These are phyloP conservation scores for Spiromastix sp. DNA, from an alignment of 2,329 filamentous ascomycete genomes.

Conservation along the genomic window DNA sequence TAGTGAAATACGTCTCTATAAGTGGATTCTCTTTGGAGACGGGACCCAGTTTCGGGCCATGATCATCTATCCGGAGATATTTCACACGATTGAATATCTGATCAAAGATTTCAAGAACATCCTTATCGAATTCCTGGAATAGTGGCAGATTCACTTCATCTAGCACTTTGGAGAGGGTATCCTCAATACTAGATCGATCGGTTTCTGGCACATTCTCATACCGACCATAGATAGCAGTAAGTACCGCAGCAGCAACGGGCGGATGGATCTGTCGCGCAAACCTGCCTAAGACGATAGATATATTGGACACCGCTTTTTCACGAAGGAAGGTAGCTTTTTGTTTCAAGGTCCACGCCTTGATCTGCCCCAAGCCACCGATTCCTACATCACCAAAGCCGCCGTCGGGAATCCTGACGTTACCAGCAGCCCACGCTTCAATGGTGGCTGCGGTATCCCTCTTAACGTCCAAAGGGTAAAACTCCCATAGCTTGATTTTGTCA, in stretches of 20 bases:
- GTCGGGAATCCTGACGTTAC: constrained; percentile 46
- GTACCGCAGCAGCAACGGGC: constrained; percentile 55
- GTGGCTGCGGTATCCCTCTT: constrained; percentile 59
- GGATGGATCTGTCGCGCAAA: constrained; percentile 64
- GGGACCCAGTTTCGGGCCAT: constrained; percentile 76
- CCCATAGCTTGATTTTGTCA: constrained; percentile 71
- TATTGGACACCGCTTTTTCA: constrained; percentile 58
- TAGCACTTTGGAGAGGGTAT: constrained; percentile 50
- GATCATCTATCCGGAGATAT: constrained; percentile 83
- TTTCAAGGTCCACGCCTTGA: constrained; percentile 46
- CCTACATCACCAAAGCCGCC: constrained; percentile 39
- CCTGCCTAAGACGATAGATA: constrained; percentile 67
- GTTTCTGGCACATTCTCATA: constrained; percentile 45
- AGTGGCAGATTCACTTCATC: constrained; percentile 79
- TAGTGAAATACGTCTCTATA: constrained; percentile 91
- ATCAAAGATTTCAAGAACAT: constrained; percentile 72
- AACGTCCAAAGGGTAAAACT: constrained; percentile 81
- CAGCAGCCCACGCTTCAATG: constrained; percentile 60
- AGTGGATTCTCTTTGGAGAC: constrained; percentile 69
- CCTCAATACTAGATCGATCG: constrained; percentile 37
- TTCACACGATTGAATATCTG: constrained; percentile 92
- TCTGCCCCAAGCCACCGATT: constrained; percentile 41
- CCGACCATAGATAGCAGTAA: constrained; percentile 58
- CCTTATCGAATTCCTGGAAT: constrained; percentile 84
- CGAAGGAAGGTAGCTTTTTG: constrained; percentile 52